Conservation (phyloP, 2,329 filamentous ascomycete genomes). For the Pseudogymnoascus sp. region DNA sequence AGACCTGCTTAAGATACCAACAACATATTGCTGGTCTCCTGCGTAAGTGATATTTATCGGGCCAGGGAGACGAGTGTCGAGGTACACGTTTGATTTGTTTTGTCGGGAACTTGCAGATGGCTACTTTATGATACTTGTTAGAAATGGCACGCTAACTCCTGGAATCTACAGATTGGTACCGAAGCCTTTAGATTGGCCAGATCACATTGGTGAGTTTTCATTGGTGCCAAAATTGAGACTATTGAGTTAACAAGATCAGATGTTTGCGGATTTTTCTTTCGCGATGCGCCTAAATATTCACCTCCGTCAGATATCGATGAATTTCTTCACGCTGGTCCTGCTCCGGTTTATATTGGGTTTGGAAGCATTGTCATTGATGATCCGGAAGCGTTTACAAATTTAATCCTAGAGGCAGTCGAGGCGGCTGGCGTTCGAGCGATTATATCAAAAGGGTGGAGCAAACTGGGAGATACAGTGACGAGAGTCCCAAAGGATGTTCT, state of each 20-base stretch:
- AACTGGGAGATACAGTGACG: slow-evolving; percentile 27
- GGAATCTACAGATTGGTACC: slow-evolving; percentile 42
- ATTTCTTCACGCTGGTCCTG: slow-evolving; percentile 19
- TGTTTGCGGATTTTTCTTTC: slow-evolving; percentile 70
- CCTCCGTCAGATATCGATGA: slow-evolving; percentile 17
- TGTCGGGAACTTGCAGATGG: slow-evolving; percentile 43
- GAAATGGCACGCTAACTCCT: slow-evolving; percentile 36
- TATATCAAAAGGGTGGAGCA: slow-evolving; percentile 35
- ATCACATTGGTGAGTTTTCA: slow-evolving; percentile 44
- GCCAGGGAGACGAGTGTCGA: not conserved
- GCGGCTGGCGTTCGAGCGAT: slow-evolving; percentile 32
- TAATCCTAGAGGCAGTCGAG: slow-evolving; percentile 33
- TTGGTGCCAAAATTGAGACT: not conserved
- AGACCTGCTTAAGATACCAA: slow-evolving; percentile 29
- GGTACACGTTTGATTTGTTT: not conserved
- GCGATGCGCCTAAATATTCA: slow-evolving; percentile 51
- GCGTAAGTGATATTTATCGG: not conserved
- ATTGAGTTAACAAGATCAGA: slow-evolving; percentile 28
- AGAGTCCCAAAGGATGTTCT: slow-evolving; percentile 29
- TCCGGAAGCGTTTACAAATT: slow-evolving; percentile 30
- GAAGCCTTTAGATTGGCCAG: slow-evolving; percentile 59
- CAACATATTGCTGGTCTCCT: slow-evolving; percentile 19
- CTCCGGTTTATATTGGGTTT: slow-evolving; percentile 24
- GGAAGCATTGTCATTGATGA: slow-evolving; percentile 29
- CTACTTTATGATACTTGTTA: slow-evolving; percentile 62